phyloP scores from a whole-genome alignment of 129 eudicot species.

The sunflower (Helianthus annuus) region HanXRQr2.0-SUNRISE NC_035448.2:89982721-89983220 shows the following conservation, averaged over 20 bases:
- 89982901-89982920: constrained; percentile 96
- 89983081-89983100: too few relatives aligned
- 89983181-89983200: neutral
- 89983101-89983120: neutral
- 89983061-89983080: too few relatives aligned
- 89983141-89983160: neutral
- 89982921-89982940: constrained; percentile 20
- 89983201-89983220: neutral
- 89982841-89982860: constrained; percentile 98
- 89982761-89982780: neutral
- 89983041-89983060: too few relatives aligned
- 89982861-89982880: constrained; percentile 89
- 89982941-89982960: constrained; percentile 2
- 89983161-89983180: neutral
- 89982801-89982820: constrained; percentile 70
- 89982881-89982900: constrained; percentile 90
- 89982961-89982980: neutral
- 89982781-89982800: neutral
- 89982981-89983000: neutral
- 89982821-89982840: constrained; percentile 99
- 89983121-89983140: too few relatives aligned
- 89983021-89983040: neutral
- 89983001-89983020: neutral
- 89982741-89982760: constrained; percentile 19
- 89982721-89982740: constrained; percentile 89